phyloP scores from a whole-genome alignment of 306 rosid genomes.

The Acacia acuminata region DNA sequence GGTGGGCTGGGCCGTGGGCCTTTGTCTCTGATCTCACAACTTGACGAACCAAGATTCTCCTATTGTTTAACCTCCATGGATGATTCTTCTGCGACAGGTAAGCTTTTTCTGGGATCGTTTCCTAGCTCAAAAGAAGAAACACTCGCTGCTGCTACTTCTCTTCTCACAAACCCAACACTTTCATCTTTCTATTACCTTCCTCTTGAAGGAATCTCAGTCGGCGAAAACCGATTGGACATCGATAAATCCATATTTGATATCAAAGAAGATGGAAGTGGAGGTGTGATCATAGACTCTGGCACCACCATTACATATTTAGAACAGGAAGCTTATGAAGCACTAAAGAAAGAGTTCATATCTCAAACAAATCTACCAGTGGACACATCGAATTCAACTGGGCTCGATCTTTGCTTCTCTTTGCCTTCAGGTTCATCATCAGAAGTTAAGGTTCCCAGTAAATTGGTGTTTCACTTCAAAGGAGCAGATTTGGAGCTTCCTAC shows the following conservation, averaged over 20 bases:
- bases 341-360: slow-evolving; percentile 56
- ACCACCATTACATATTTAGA: slow-evolving; percentile 74
- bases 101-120: slow-evolving; percentile 64
- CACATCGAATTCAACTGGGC: slow-evolving; percentile 47
- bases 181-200: slow-evolving; percentile 81
- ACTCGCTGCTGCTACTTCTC: slow-evolving; percentile 41
- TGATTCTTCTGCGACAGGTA: slow-evolving; percentile 50
- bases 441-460: slow-evolving; percentile 53
- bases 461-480: slow-evolving; percentile 66
- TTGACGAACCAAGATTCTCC: slow-evolving; percentile 67
- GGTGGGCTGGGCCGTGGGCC: slow-evolving; percentile 87
- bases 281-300: slow-evolving; percentile 85
- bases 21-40: slow-evolving; percentile 77
- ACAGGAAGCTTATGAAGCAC: slow-evolving; percentile 42
- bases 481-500: slow-evolving; percentile 73
- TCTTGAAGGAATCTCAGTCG: slow-evolving; percentile 78
- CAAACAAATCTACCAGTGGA: slow-evolving; percentile 52
- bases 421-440: slow-evolving; percentile 37
- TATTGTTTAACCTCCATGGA: slow-evolving; percentile 74
- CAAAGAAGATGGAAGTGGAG: slow-evolving; percentile 70
- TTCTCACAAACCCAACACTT: slow-evolving; percentile 62
- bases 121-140: slow-evolving; percentile 26
- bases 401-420: slow-evolving; percentile 69
- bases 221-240: slow-evolving; percentile 47
- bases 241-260: slow-evolving; percentile 52